Conservation (phyloP, 148 eudicot species). For the Arbutus unedo region DNA sequence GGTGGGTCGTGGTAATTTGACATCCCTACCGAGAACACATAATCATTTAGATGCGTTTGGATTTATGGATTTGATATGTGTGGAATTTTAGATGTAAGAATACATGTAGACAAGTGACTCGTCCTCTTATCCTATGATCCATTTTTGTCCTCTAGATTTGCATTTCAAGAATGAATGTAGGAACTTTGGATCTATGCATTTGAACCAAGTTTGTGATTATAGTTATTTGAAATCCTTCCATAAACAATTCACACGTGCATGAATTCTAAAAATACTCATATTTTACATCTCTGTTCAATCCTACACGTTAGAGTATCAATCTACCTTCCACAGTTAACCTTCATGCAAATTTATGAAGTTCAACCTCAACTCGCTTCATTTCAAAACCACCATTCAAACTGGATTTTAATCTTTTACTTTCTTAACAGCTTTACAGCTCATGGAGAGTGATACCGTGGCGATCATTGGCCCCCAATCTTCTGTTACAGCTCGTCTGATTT, state of each 20-base stretch:
- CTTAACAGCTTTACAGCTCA: slow-evolving; percentile 57
- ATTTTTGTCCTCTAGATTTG: neutral
- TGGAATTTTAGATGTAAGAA: neutral
- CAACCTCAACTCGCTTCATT: neutral
- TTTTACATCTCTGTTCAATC: neutral
- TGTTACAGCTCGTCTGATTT: slow-evolving; percentile 45
- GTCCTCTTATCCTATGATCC: neutral
- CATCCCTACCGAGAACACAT: neutral
- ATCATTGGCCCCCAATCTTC: slow-evolving; percentile 70
- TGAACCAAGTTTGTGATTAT: neutral
- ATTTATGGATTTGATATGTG: neutral
- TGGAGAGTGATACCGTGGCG: slow-evolving; percentile 58
- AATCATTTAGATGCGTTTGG: neutral
- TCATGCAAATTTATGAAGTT: neutral
- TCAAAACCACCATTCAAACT: no score
- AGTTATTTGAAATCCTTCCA: neutral
- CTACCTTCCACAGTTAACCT: neutral
- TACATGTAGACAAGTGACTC: neutral
- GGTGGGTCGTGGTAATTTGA: no score
- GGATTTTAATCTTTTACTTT: neutral
- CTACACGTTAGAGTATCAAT: neutral
- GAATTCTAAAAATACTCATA: neutral
- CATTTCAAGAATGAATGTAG: neutral
- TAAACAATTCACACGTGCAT: neutral
- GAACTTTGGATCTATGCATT: neutral